These are phyloP conservation scores for Lithocarpus polystachyus DNA, from an alignment of 306 rosid genomes.

Conservation along the genomic window DNA sequence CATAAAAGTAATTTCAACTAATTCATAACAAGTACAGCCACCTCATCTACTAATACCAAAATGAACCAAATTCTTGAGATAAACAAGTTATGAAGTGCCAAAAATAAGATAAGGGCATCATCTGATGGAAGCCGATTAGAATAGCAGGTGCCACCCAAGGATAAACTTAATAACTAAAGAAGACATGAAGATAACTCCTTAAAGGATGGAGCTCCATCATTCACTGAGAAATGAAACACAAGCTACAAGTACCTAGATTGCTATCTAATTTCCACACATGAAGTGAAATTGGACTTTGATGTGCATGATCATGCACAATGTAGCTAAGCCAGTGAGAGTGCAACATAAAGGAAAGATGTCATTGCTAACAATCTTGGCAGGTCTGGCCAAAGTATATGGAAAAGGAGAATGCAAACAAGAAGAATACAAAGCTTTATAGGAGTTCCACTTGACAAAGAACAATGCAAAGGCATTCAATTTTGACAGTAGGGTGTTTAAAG, in stretches of 20 bases:
- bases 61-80: neutral
- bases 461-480: too few species aligned
- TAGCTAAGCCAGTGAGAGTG: too few species aligned
- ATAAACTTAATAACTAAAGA: neutral
- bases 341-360: too few species aligned
- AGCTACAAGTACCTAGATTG: neutral
- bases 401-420: too few species aligned
- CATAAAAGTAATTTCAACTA: neutral
- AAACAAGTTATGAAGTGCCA: neutral
- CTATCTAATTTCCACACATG: neutral
- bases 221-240: neutral
- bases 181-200: neutral
- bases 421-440: too few species aligned
- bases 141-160: neutral
- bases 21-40: neutral
- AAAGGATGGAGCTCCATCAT: neutral
- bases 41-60: neutral
- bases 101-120: neutral
- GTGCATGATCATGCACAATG: too few species aligned
- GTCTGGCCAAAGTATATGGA: too few species aligned
- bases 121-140: neutral
- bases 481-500: too few species aligned
- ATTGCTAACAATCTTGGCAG: too few species aligned
- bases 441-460: too few species aligned
- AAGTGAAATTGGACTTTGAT: too few species aligned